These are phyloP conservation scores for Termitomyces sp. DNA, from an alignment of 768 basidiomycete species.

Conservation along the genomic window DNA sequence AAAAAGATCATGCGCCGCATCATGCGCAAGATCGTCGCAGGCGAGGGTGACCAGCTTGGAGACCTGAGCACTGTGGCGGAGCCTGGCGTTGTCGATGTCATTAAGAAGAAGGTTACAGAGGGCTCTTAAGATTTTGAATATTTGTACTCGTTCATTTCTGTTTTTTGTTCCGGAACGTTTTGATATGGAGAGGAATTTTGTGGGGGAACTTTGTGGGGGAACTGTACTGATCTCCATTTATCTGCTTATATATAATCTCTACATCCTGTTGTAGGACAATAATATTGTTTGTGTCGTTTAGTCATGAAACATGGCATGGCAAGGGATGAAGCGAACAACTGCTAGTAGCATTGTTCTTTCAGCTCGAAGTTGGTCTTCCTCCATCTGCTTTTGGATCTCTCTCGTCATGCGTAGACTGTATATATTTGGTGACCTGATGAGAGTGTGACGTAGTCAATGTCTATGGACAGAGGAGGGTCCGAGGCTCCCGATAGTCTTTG, in stretches of 20 bases:
- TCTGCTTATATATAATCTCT: background rate
- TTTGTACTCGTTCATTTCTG: background rate
- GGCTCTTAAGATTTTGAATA: background rate
- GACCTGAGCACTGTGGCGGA: slow-evolving; percentile 93
- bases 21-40: slow-evolving; percentile 93
- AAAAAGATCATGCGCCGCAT: slow-evolving; percentile 87
- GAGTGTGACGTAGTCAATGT: no score
- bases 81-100: slow-evolving; percentile 76
- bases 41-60: slow-evolving; percentile 92
- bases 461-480: no score
- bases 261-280: background rate
- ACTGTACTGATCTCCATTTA: background rate
- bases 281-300: no score
- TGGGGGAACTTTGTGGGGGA: no score
- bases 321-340: no score
- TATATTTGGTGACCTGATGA: no score
- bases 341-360: no score
- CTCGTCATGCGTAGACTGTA: no score
- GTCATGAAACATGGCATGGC: no score
- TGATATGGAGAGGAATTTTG: background rate
- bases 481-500: no score
- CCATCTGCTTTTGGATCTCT: no score
- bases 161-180: background rate
- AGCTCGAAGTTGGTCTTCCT: no score
- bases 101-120: slow-evolving; percentile 73